Evolutionary conservation across 2,329 filamentous ascomycete genomes (phyloP), one percentile per base, ranked within the genome.

Genomic region (Cucurbitaria berberidis): DNA sequence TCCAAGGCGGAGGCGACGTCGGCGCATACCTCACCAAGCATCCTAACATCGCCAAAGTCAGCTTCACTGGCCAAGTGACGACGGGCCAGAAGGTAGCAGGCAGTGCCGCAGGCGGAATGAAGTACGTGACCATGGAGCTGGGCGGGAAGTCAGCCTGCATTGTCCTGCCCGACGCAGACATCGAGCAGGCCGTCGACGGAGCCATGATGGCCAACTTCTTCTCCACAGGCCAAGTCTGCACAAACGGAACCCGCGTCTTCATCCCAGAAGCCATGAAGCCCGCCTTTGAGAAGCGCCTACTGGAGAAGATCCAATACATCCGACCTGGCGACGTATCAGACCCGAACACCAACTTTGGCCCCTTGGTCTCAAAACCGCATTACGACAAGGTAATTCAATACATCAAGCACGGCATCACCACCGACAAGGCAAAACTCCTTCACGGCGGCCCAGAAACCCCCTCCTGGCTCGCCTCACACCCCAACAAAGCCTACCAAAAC

Each of bases 121-220:
- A 96, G 77, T 91, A 92, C 70, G 88, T 95, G 43, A 96, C 92
- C 18, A 93, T 96, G 89, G 92, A 96, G 77, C 83, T 96, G 0
- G 92, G 92, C 48, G 92, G 92, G 44, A 96, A 96, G 78, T 91
- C 88, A 55, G 90, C 91, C 0, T 80, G 91, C 36, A 80, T 96
- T 45, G 82, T 96, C 41, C 84, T 96, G 1, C 89, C 90, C 1
- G 91, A 96, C 67, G 89, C 89, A 15, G 85, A 91, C 45, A 75
- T 93, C 18, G 87, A 90, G 40, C 85, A 86, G 66, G 92, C 92
- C n/a, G 92, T 91, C 29, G 88, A 96, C 67, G 89, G 90, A 26
- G 91, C 91, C 59, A 93, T 96, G 89, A 91, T 96, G 81, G 92
- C 91, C 65, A 96, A 96, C 76, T 96, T 96, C 78, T 96, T 90